Evolutionary conservation across 1,284 basidiomycete species (phyloP).

Genomic region (Ganoderma boninense): DNA sequence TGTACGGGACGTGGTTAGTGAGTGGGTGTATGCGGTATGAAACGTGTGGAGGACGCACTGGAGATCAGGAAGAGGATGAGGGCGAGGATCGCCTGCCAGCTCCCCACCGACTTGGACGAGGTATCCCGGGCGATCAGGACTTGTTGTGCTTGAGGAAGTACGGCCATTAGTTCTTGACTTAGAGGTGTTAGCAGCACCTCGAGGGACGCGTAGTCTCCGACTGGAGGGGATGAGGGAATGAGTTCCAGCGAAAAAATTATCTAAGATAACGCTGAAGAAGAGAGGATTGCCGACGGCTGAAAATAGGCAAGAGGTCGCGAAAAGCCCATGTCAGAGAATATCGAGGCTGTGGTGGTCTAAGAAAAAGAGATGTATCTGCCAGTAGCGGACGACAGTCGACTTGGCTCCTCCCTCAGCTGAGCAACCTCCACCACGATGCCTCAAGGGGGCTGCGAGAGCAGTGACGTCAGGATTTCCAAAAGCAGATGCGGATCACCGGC

Average conservation of each 20-base stretch:
- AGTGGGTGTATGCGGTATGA: neutral
- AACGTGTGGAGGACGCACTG: slow-evolving; percentile 49
- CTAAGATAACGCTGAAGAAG: neutral
- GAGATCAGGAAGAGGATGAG: slow-evolving; percentile 79
- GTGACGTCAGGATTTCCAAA: neutral
- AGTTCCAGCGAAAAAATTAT: neutral
- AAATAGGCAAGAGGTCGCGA: neutral
- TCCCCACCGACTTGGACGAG: slow-evolving; percentile 15
- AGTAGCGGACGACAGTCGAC: neutral
- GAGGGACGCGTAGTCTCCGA: neutral
- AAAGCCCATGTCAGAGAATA: neutral
- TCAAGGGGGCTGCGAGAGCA: neutral
- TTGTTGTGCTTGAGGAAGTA: neutral
- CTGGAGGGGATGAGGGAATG: neutral
- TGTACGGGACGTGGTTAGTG: slow-evolving; percentile 29
- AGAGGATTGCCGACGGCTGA: neutral
- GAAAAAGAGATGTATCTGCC: neutral
- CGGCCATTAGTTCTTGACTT: neutral
- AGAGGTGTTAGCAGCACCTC: neutral
- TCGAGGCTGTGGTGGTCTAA: neutral
- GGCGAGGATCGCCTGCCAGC: slow-evolving; percentile 54
- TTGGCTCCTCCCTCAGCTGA: neutral
- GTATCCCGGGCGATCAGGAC: neutral
- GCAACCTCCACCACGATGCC: no score
- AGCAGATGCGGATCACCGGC: neutral